Conservation (phyloP, 2,329 filamentous ascomycete species). For the Scedosporium aurantiacum region DNA sequence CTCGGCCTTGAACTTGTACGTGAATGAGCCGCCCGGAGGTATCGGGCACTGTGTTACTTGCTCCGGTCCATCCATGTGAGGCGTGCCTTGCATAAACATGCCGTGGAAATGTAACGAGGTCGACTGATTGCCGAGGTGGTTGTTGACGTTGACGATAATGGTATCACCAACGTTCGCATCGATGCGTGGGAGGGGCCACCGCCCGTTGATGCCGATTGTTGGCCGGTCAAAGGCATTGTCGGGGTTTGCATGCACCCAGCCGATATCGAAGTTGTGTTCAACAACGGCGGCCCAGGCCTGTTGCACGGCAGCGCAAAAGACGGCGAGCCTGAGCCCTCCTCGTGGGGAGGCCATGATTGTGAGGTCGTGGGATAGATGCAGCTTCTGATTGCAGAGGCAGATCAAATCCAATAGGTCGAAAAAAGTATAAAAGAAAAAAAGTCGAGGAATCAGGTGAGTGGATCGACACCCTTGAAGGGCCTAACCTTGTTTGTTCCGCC, state of each 20-base stretch:
- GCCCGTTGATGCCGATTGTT: constrained; percentile 65
- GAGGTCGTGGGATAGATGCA: neutral
- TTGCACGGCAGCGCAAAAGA: constrained; percentile 15
- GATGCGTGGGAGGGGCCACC: constrained; percentile 63
- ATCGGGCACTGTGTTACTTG: constrained; percentile 59
- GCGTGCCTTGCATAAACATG: constrained; percentile 55
- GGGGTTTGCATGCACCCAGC: constrained; percentile 62
- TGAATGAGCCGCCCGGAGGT: constrained; percentile 27
- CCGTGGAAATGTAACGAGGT: constrained; percentile 63
- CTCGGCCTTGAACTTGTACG: constrained; percentile 45
- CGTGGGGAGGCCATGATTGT: neutral
- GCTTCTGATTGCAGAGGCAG: neutral
- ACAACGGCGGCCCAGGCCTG: constrained; percentile 30
- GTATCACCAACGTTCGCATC: constrained; percentile 52
- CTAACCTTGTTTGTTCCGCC: too few relatives aligned
- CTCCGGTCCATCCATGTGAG: constrained; percentile 59
- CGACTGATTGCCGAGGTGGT: constrained; percentile 49
- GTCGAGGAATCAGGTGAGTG: too few relatives aligned
- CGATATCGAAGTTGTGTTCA: constrained; percentile 55
- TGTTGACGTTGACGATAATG: constrained; percentile 46
- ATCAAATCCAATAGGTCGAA: too few relatives aligned
- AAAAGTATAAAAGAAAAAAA: neutral
- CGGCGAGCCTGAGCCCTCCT: neutral
- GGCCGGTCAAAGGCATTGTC: constrained; percentile 54
- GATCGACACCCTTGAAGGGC: too few relatives aligned